Base-by-base conservation (phyloP, 179 eudicot species). In the Drosera spatulata region DNA sequence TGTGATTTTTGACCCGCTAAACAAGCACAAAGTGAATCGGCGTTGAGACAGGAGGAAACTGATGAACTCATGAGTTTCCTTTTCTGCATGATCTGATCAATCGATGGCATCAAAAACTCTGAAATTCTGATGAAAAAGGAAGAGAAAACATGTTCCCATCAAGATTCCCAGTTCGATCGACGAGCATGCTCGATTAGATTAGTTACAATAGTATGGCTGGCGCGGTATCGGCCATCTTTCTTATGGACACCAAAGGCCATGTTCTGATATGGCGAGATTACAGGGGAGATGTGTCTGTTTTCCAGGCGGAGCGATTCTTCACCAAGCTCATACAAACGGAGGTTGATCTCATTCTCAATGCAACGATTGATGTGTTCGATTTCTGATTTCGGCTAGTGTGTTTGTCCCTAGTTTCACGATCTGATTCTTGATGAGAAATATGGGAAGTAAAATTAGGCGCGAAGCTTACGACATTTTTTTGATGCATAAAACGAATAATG, bases 191-290 rank as follows among this genome's bases (percentile, higher is more conserved):
- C 33, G 33, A 22, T 22, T 22, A 22, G 1, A 22, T 22, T 22
- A 22, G 33, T 22, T 22, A 22, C 33, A 22, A 22, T 22, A 22
- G 33, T 22, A 90, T 90, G 97, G 77, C 89, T 22, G 95, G 97
- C 50, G 97, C 95, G 57, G 93, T 87, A 43, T 90, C 93, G 49
- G 97, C 93, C 61, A 73, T 90, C 71, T 90, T 79, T 79, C 76
- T 90, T 60, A 76, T 90, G 10, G 95, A 90, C 71, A 82, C 86
- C 33, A 90, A 90, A 62, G 97, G 95, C 53, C 82, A 87, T 39
- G 87, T 90, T 9, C 78, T 90, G 42, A 82, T 90, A 3, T 90
- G 93, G 89, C 87, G 93, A 12, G 97, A 90, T 60, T 87, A 79
- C 64, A 89, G 97, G 14, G 97, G 97, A 43, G 97, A 90, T 53